Conservation (phyloP, 2,329 filamentous ascomycete genomes). For the Aspergillus arachidicola region DNA sequence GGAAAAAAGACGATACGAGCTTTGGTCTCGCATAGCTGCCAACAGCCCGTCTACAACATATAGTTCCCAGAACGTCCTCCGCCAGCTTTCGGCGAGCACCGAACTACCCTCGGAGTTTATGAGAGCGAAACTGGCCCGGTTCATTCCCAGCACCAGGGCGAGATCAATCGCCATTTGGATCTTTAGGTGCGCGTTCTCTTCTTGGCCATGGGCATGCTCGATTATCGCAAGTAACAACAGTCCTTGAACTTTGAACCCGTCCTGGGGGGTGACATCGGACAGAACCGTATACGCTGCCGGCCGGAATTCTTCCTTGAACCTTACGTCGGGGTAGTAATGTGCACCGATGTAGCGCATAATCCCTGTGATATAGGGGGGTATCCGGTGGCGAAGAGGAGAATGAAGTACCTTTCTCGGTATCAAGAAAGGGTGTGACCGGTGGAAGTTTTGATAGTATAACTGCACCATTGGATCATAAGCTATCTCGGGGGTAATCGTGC, state of each 20-base stretch:
- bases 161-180: slow-evolving; percentile 67
- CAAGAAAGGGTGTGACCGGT: slow-evolving; percentile 54
- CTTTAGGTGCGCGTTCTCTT: slow-evolving; percentile 25
- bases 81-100: slow-evolving; percentile 76
- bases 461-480: slow-evolving; percentile 38
- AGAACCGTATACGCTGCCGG: slow-evolving; percentile 18
- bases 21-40: slow-evolving; percentile 60
- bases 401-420: slow-evolving; percentile 43
- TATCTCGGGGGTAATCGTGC: slow-evolving; percentile 11
- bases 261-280: slow-evolving; percentile 17
- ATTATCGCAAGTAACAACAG: slow-evolving; percentile 34
- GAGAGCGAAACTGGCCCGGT: slow-evolving; percentile 60
- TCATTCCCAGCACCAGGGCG: slow-evolving; percentile 72
- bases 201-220: slow-evolving; percentile 30
- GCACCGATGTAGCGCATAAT: slow-evolving; percentile 56
- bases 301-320: slow-evolving; percentile 23
- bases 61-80: slow-evolving; percentile 82
- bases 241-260: slow-evolving; percentile 36
- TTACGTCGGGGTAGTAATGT: slow-evolving; percentile 46
- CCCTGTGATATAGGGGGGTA: slow-evolving; percentile 47
- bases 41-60: slow-evolving; percentile 77
- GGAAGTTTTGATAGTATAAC: slow-evolving; percentile 55
- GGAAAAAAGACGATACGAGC: slow-evolving; percentile 20
- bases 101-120: slow-evolving; percentile 53
- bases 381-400: slow-evolving; percentile 30